Evolutionary conservation across 2,329 filamentous ascomycete species (phyloP), one percentile per base, ranked within the genome.

Genomic region (Acephala macrosclerotiorum): DNA sequence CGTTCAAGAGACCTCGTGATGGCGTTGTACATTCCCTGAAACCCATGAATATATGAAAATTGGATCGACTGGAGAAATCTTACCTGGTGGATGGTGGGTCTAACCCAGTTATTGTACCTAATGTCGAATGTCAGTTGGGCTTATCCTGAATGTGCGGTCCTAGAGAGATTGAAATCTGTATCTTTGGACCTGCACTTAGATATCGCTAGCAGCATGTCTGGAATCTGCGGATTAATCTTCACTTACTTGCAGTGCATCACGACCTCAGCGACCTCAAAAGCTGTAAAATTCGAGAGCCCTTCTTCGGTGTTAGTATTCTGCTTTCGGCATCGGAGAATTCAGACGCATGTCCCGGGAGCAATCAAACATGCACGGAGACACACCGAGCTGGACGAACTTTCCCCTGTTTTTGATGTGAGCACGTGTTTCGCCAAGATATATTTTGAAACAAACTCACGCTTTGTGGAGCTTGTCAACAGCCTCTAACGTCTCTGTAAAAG

Each of bases 221-320:
- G 9, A 33, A 33, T 33, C 42, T 18, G 11, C 5, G 42, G 7
- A 22, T 3, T 8, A 47, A 47, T 47, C n/a, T n/a, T 51, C 11
- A 29, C 49, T 14, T 53, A 88, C 72, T 90, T 90, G 83, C 91
- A 95, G 45, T 89, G 90, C 78, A 93, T 86, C 64, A 91, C 90
- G 11, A 96, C 87, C 79, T 97, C 94, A 0, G 93, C 93, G 11
- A 97, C 91, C 77, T 97, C 94, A 75, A 91, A 96, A 0, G 93
- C 90, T 0, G 93, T 92, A 77, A 89, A 97, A 80, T 97, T 97
- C 72, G 88, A 91, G 65, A 97, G 80, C 9, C 64, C 64, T 36
- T 7, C 45, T 22, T 22, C 49, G 12, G 18, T 29, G 49, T 53
- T 53, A 49, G 45, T 22, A 49, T 22, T 1, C n/a, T 22, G 1